Evolutionary conservation across 2,329 filamentous ascomycete species (phyloP), one percentile per base, ranked within the genome.

Genomic region (Beauveria bassiana): DNA sequence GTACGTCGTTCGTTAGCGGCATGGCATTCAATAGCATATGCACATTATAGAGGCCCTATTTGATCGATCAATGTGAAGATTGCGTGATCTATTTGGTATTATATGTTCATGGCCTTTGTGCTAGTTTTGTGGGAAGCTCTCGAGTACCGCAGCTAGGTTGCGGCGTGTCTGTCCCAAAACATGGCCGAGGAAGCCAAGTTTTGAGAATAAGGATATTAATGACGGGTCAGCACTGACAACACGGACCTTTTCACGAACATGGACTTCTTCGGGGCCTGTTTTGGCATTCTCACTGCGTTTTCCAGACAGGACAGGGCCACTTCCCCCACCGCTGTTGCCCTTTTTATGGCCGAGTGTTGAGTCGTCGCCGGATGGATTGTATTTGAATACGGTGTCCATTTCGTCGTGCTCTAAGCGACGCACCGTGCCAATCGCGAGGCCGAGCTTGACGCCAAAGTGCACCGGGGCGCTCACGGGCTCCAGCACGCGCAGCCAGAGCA

Each of bases 151-250:
- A 26, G 85, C 84, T 65, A 97, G 74, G 14, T 92, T 92, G 61
- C 83, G 79, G 67, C 89, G 81, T 65, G 88, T 87, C 64, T 90
- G 78, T 62, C 81, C 79, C 22, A 96, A 80, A 64, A 87, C 87
- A 68, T 92, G 85, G 65, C 89, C 87, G 62, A 97, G 75, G 5
- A 90, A 91, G 34, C 82, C 85, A 66, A 97, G 78, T 75, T 97
- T 97, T 5, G 91, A 88, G 72, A 90, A 88, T 40, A 95, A 80
- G 42, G 90, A 88, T 72, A 97, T 86, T 65, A 97, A 72, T 67
- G 86, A 93, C 1, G 93, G 93, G 72, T 98, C 93, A 61, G 92
- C 90, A 68, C 86, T 93, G 73, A 96, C 93, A 2, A 97, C 88
- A 46, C 89, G 82, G 5, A 96, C 84, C 77, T 97, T 97, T 72